Base-by-base conservation (phyloP, 108 stramenopile species). In the Halocafeteria seosinensis region DNA sequence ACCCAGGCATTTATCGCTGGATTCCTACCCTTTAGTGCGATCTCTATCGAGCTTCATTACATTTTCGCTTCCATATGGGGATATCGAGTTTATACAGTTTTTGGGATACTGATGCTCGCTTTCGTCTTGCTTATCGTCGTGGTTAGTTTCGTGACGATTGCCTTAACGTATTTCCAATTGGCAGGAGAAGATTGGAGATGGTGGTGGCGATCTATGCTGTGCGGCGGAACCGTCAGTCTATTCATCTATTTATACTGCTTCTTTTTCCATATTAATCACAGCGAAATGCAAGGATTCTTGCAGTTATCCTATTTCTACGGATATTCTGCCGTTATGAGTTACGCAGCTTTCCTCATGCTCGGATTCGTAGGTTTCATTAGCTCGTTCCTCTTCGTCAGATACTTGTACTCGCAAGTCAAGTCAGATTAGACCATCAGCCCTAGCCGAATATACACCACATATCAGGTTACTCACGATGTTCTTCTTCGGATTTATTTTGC, bases 1-100 rank as follows among this genome's bases (percentile, higher is more conserved):
- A 4, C 26, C 29, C 80, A 81, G 38, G 37, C 76, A 28, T 38
- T 91, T 55, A 78, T 95, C 71, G 88, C 93, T n/a, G 95, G 95
- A 30, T 91, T 98, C 73, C 79, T 98, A 26, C 95, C 95, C 34
- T 98, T 98, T 73, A 85, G 87, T 25, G 90, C 92, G 6, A 98
- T 95, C 70, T 95, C 92, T 87, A 91, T 98, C 2, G 47, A 62
- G 62, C 73, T 79, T 37, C 91, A 94, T 67, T 93, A 92, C 85
- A 92, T 97, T 37, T 97, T 97, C 70, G 89, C 87, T 11, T 83
- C 89, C 53, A 89, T 97, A 73, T 97, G 95, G 95, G 95, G 95
- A 37, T 93, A 97, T 67, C 87, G 91, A 74, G 87, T 94, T 58
- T 97, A 97, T 88, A 91, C 92, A 26, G 81, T 97, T 12, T 97